Evolutionary conservation across 169 alveolate genomes (phyloP).

Genomic region (Eimeria acervulina): DNA sequence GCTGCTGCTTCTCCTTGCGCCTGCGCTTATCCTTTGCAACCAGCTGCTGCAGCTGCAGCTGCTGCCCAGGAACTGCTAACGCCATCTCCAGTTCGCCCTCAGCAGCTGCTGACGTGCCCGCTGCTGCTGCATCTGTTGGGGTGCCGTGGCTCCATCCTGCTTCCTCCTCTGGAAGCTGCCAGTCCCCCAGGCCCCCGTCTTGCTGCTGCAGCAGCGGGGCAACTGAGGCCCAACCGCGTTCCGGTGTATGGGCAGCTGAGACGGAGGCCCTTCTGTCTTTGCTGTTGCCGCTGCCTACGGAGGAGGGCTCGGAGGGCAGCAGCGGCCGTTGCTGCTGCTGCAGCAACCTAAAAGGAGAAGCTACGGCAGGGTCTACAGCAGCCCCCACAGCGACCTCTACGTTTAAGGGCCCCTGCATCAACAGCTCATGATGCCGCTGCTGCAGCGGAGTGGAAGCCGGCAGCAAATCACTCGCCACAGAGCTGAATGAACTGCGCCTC

Average conservation of each 20-base stretch:
- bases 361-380: constrained; percentile 70
- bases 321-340: constrained; percentile 30
- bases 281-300: constrained; percentile 36
- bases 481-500: constrained; percentile 54
- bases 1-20: constrained; percentile 19
- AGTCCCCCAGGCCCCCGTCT: constrained; percentile 32
- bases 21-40: neutral
- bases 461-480: constrained; percentile 40
- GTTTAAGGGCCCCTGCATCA: constrained; percentile 7
- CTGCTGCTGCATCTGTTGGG: constrained; percentile 11
- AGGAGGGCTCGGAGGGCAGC: neutral
- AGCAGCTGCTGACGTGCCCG: neutral
- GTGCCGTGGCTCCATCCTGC: constrained; percentile 28
- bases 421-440: constrained; percentile 45
- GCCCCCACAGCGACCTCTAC: constrained; percentile 71
- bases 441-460: neutral
- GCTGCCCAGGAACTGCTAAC: constrained; percentile 14
- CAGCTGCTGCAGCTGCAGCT: neutral
- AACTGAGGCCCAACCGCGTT: neutral
- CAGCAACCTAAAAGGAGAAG: constrained; percentile 75
- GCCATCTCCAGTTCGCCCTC: neutral
- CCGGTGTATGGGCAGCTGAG: neutral
- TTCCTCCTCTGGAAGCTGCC: constrained; percentile 51
- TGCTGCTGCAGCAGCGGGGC: constrained; percentile 42
- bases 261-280: neutral